Conservation (phyloP, 2,329 filamentous ascomycete species). For the Didymella sp. region DNA sequence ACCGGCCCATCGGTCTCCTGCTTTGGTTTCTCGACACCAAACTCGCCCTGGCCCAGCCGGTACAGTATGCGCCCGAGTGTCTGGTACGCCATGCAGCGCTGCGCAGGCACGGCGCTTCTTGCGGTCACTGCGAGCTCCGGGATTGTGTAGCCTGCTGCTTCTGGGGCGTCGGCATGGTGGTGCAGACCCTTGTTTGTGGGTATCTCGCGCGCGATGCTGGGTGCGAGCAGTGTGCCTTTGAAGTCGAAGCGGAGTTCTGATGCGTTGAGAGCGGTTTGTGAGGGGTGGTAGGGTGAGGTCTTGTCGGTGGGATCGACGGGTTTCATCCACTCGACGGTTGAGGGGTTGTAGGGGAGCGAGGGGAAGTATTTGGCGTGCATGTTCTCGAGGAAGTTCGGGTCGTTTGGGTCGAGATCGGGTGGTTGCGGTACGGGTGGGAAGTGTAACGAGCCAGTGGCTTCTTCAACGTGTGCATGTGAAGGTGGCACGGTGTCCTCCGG, state of each 20-base stretch:
- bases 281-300: constrained; percentile 80
- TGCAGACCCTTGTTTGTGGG: constrained; percentile 83
- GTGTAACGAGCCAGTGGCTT: constrained; percentile 58
- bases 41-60: constrained; percentile 76
- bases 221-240: constrained; percentile 78
- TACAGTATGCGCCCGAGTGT: constrained; percentile 86
- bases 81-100: constrained; percentile 91
- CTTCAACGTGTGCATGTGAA: constrained; percentile 72
- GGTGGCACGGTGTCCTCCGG: constrained; percentile 47
- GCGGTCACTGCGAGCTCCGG: constrained; percentile 82
- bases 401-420: constrained; percentile 81
- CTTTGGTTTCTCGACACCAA: constrained; percentile 60
- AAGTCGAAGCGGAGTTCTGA: constrained; percentile 90
- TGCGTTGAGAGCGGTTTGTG: constrained; percentile 72
- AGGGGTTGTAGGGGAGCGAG: constrained; percentile 81
- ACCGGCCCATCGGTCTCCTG: constrained; percentile 56
- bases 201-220: constrained; percentile 74
- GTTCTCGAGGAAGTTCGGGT: constrained; percentile 81
- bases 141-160: constrained; percentile 93
- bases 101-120: constrained; percentile 81
- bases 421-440: constrained; percentile 64
- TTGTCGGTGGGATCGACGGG: constrained; percentile 68
- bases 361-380: constrained; percentile 96
- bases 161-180: constrained; percentile 90
- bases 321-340: constrained; percentile 86